phyloP scores from a whole-genome alignment of 1,284 basidiomycete species.

The Sphagnurus paluster region DNA sequence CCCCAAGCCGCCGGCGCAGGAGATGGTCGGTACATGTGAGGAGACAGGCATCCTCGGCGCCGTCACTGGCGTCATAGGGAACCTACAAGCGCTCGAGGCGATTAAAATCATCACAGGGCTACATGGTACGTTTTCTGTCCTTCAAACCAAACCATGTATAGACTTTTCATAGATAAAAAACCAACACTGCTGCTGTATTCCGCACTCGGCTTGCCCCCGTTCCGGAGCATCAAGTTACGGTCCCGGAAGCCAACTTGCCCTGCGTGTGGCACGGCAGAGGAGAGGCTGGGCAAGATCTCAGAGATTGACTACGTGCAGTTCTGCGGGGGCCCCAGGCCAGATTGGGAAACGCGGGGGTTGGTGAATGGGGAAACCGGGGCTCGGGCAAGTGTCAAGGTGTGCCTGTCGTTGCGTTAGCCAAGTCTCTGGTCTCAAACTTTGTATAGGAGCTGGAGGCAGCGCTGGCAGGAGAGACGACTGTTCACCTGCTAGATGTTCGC shows the following conservation, averaged over 20 bases:
- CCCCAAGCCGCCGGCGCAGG: slow-evolving; percentile 69
- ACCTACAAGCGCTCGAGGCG: slow-evolving; percentile 87
- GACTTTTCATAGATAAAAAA: slow-evolving; percentile 44
- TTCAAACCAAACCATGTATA: neutral
- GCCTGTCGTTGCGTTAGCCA: slow-evolving; percentile 5
- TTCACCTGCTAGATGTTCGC: slow-evolving; percentile 80
- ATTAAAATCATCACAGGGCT: slow-evolving; percentile 80
- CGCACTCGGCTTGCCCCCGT: slow-evolving; percentile 69
- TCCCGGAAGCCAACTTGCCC: slow-evolving; percentile 60
- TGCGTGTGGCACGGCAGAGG: slow-evolving; percentile 56
- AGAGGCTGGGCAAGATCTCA: slow-evolving; percentile 44
- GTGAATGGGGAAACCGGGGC: slow-evolving; percentile 32
- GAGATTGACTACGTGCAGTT: slow-evolving; percentile 76
- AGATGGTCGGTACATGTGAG: slow-evolving; percentile 76
- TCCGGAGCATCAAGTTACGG: slow-evolving; percentile 82
- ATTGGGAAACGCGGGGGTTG: slow-evolving; percentile 62
- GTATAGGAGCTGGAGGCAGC: slow-evolving; percentile 45
- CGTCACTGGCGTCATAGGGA: slow-evolving; percentile 91
- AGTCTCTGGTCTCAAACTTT: slow-evolving; percentile 9
- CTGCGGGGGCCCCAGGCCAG: slow-evolving; percentile 68
- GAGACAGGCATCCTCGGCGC: slow-evolving; percentile 91
- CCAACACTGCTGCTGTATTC: slow-evolving; percentile 74
- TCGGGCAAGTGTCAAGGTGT: slow-evolving; percentile 54
- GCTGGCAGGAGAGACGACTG: slow-evolving; percentile 31
- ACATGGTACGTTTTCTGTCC: slow-evolving; percentile 55